Percentiles rank a stretch among this genome's conserved stretches.
Evolutionary conservation across 257 asterid genomes (phyloP).

Genomic region (Nicotiana tabacum): DNA sequence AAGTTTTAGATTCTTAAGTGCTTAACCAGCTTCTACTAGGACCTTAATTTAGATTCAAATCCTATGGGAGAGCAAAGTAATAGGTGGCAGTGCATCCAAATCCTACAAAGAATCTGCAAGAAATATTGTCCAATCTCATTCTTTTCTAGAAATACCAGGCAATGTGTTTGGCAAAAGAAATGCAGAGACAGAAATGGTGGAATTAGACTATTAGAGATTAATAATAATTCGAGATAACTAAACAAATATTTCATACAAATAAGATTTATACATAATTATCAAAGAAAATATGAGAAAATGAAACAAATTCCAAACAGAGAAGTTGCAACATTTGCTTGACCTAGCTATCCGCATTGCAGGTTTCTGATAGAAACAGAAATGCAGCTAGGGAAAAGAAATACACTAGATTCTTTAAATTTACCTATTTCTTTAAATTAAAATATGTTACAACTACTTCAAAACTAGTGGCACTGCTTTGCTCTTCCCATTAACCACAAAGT

Average conservation of each 20-base stretch:
- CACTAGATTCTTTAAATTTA: neutral
- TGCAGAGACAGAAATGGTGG: neutral
- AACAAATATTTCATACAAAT: neutral
- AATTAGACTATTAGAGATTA: neutral
- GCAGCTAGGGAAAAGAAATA: neutral
- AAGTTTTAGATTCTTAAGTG: neutral
- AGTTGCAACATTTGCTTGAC: neutral
- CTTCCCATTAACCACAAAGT: neutral
- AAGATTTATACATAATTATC: neutral
- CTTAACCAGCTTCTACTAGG: neutral
- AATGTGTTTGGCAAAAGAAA: neutral
- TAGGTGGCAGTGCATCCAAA: neutral
- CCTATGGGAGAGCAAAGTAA: neutral
- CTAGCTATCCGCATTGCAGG: neutral
- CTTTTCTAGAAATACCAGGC: too few relatives aligned
- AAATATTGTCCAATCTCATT: too few relatives aligned
- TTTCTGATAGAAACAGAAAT: neutral
- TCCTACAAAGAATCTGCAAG: neutral
- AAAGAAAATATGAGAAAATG: neutral
- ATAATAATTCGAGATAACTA: neutral
- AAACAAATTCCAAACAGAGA: neutral
- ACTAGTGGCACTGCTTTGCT: neutral
- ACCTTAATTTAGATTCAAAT: neutral
- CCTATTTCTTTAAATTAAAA: neutral
- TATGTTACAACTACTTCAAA: neutral